phyloP scores from a whole-genome alignment of 805 yeast genomes.

The Hanseniaspora taiwanica region DNA sequence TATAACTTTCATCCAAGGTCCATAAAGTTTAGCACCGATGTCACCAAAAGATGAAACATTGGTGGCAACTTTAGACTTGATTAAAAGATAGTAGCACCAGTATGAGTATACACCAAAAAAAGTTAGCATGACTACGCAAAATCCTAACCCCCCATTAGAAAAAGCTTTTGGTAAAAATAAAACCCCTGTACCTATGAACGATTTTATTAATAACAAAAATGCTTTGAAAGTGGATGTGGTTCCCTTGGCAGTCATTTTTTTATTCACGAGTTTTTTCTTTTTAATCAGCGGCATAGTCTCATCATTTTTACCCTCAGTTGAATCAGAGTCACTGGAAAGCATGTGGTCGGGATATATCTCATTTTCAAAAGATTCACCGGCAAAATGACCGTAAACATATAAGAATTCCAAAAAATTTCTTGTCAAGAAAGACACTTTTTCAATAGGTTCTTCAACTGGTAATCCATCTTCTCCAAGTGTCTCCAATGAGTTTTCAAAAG shows the following conservation, averaged over 20 bases:
- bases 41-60: slow-evolving; percentile 70
- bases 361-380: slow-evolving; percentile 70
- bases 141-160: slow-evolving; percentile 56
- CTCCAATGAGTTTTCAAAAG: too few relatives aligned
- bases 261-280: slow-evolving; percentile 1
- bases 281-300: slow-evolving; percentile 10
- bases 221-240: slow-evolving; percentile 66
- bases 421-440: slow-evolving; percentile 39
- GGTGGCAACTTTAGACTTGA: slow-evolving; percentile 43
- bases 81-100: slow-evolving; percentile 64
- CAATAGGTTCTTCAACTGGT: slow-evolving; percentile 8
- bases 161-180: slow-evolving; percentile 59
- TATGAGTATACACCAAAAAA: slow-evolving; percentile 59
- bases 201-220: slow-evolving; percentile 55
- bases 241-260: slow-evolving; percentile 31
- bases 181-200: slow-evolving; percentile 69
- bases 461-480: neutral
- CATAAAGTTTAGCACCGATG: slow-evolving; percentile 52
- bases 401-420: slow-evolving; percentile 66
- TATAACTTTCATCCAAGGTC: slow-evolving; percentile 47
- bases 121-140: slow-evolving; percentile 38
- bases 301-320: slow-evolving; percentile 19
- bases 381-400: slow-evolving; percentile 73
- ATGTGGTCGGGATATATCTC: slow-evolving; percentile 37
- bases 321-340: too few relatives aligned